Base-by-base conservation (phyloP, 805 yeast genomes). In the Candida berthetii region DNA sequence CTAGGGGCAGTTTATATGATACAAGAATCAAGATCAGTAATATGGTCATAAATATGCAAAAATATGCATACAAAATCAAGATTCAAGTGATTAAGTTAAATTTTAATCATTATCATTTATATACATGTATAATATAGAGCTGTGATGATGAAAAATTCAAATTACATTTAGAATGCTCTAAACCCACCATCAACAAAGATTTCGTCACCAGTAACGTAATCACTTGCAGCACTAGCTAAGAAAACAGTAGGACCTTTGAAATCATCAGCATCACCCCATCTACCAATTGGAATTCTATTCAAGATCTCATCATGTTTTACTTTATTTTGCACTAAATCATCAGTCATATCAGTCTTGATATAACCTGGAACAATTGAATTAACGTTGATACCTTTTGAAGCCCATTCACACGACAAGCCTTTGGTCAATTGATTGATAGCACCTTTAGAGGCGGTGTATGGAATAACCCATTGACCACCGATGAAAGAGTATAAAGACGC, bases 361-460 rank as follows among this genome's bases (percentile, higher is more conserved):
- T 65, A 72, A 3, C 79, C 78, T 5, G 79, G 78, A 27, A 71
- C 73, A 39, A 73, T 61, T n/a, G 69, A 65, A 47, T 74, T 73
- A 41, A 72, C 74, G 42, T 60, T 62, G 46, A 73, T 66, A 0
- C 76, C 74, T 37, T 58, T 54, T 8, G 55, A 37, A 3, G 73
- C 58, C 74, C 75, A 71, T 44, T 73, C 77, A 42, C 68, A 67
- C 9, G 95, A 89, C 48, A 87, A 68, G 2, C 90, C 84, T 58
- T 72, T 79, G 25, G 83, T 76, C 53, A 86, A 69, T 53, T 84
- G 90, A 50, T 79, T 61, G 34, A 85, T 76, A 16, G 80, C 95
- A 33, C 95, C 93, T 70, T 87, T 87, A 48, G 90, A 85, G 10
- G 87, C 86, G 52, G 88, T 86, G 69, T 87, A 87, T 32, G 85